Conservation (phyloP, 768 basidiomycete species). For the Mycena floridula region DNA sequence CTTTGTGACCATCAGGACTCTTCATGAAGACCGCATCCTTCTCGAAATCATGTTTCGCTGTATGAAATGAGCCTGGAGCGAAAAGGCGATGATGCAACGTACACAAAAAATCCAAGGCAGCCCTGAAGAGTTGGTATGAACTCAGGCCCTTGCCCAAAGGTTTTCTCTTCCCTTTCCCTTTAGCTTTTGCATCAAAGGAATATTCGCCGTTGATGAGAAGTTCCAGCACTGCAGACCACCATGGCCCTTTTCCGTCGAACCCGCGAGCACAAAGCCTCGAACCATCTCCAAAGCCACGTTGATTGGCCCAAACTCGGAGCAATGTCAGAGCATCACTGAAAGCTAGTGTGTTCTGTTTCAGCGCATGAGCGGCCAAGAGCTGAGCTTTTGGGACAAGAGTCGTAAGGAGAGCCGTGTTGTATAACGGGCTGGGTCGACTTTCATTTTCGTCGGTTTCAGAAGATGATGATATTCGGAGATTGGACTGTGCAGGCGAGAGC, state of each 20-base stretch:
- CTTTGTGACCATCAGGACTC: slow-evolving; percentile 45
- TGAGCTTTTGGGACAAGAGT: slow-evolving; percentile 41
- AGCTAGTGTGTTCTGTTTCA: slow-evolving; percentile 50
- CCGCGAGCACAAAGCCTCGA: slow-evolving; percentile 54
- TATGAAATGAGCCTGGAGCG: not conserved
- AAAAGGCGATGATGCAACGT: slow-evolving; percentile 16
- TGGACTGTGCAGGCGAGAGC: slow-evolving; percentile 71
- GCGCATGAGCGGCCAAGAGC: slow-evolving; percentile 46
- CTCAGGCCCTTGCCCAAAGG: slow-evolving; percentile 77
- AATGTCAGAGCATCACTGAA: slow-evolving; percentile 74
- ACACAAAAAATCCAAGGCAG: slow-evolving; percentile 82
- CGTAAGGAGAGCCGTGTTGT: slow-evolving; percentile 70
- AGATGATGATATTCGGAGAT: slow-evolving; percentile 43
- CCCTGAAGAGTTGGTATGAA: slow-evolving; percentile 86
- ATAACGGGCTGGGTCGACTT: slow-evolving; percentile 78
- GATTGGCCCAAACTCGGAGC: slow-evolving; percentile 85
- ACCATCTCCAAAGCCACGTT: slow-evolving; percentile 71
- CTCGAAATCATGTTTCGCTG: slow-evolving; percentile 69
- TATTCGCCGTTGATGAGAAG: slow-evolving; percentile 68
- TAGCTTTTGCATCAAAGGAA: slow-evolving; percentile 18
- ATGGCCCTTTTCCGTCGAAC: slow-evolving; percentile 61
- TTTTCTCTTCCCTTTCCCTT: slow-evolving; percentile 35
- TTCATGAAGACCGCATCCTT: slow-evolving; percentile 56
- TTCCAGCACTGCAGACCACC: slow-evolving; percentile 63
- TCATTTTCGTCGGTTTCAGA: slow-evolving; percentile 19